Evolutionary conservation across 495 filamentous ascomycete genomes (phyloP).

Genomic region (Penicillium crystallinum): DNA sequence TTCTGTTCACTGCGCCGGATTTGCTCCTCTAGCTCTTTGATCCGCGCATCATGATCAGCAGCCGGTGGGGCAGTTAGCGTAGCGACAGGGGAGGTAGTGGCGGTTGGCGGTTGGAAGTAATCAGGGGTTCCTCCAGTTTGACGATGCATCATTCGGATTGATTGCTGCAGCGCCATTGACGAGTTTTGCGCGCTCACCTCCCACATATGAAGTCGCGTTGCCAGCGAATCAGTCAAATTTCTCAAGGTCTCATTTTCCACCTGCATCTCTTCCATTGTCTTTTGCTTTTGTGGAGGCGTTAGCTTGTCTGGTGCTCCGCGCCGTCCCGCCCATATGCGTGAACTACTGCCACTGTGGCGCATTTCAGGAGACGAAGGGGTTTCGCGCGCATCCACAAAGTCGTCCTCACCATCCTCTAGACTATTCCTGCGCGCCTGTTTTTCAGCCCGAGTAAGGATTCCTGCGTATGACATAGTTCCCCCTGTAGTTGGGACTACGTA

Average conservation of each 20-base stretch:
- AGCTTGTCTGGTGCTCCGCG: constrained; percentile 25
- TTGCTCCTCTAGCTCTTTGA: constrained; percentile 45
- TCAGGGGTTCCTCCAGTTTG: constrained; percentile 39
- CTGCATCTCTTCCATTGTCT: constrained; percentile 75
- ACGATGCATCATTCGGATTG: constrained; percentile 61
- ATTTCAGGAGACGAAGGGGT: constrained; percentile 51
- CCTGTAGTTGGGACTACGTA: constrained; percentile 92
- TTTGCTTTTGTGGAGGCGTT: constrained; percentile 31
- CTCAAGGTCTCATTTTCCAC: constrained; percentile 76
- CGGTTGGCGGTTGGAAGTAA: constrained; percentile 20
- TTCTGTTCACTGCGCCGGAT: constrained; percentile 47
- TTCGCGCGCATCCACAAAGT: constrained; percentile 86
- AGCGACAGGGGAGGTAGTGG: constrained; percentile 21
- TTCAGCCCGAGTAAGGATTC: constrained; percentile 69
- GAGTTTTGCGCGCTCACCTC: constrained; percentile 79
- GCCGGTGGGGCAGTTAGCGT: constrained; percentile 19
- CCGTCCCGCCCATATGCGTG: constrained; percentile 11
- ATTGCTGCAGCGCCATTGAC: constrained; percentile 73
- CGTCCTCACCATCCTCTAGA: constrained; percentile 61
- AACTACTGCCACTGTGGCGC: constrained; percentile 29
- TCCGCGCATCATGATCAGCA: constrained; percentile 36
- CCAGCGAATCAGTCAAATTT: constrained; percentile 69
- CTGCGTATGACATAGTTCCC: constrained; percentile 83
- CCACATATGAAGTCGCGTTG: constrained; percentile 73
- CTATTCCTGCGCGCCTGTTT: constrained; percentile 51